Conservation (phyloP, 108 stramenopile genomes). For the Schizochytrium sp. region DNA sequence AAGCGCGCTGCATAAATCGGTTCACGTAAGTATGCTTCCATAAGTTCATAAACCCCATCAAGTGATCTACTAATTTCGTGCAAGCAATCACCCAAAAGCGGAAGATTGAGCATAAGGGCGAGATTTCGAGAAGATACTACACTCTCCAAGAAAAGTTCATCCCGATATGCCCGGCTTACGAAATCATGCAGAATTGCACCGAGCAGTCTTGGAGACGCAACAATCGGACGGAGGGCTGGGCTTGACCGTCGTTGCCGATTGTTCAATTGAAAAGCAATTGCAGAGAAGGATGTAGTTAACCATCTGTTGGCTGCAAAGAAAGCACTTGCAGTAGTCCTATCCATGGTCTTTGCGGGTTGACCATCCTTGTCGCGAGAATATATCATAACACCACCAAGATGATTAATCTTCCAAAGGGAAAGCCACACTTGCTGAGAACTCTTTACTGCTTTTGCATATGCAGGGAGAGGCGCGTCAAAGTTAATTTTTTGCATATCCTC, state of each 20-base stretch:
- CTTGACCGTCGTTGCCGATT: background rate
- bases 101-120: constrained; percentile 4
- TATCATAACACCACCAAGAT: background rate
- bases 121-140: background rate
- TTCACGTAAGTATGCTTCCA: constrained; percentile 1
- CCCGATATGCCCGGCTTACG: background rate
- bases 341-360: background rate
- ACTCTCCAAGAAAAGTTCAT: background rate
- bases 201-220: constrained; percentile 12
- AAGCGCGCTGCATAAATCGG: background rate
- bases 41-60: background rate
- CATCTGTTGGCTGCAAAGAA: background rate
- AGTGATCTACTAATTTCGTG: background rate
- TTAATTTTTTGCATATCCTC: background rate
- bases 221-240: constrained; percentile 11
- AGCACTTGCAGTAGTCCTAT: background rate
- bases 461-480: background rate
- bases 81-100: background rate
- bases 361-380: background rate
- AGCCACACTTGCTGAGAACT: background rate
- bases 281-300: background rate
- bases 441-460: background rate
- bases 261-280: background rate
- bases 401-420: background rate
- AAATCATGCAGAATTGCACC: background rate